phyloP scores from a whole-genome alignment of 192 early-diverging fungal genomes.

The Spizellomyces sp. region DNA sequence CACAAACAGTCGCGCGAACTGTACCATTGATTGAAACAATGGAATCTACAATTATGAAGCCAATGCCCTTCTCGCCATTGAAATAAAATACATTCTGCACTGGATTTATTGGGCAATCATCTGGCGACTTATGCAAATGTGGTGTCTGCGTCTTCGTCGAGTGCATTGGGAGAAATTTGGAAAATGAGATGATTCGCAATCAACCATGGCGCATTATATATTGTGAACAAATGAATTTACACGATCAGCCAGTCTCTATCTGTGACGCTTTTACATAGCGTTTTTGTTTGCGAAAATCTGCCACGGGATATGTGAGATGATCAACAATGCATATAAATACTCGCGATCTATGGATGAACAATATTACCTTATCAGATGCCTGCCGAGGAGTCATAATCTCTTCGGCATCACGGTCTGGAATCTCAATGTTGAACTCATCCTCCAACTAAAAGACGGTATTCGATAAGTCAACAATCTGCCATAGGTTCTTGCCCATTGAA shows the following conservation, averaged over 20 bases:
- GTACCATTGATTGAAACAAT: slow-evolving; percentile 80
- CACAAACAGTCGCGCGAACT: slow-evolving; percentile 88
- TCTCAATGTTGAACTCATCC: slow-evolving; percentile 98
- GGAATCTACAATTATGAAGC: slow-evolving; percentile 78
- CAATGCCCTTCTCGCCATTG: slow-evolving; percentile 76
- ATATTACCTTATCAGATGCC: slow-evolving; percentile 75
- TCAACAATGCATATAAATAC: neutral
- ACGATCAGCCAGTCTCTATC: neutral
- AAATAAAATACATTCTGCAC: slow-evolving; percentile 42
- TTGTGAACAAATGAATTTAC: no score
- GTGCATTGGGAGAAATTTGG: no score
- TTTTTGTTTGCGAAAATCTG: slow-evolving; percentile 43
- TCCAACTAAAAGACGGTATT: slow-evolving; percentile 60
- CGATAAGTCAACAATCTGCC: neutral
- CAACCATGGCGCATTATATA: no score
- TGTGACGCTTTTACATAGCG: slow-evolving; percentile 22
- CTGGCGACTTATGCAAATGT: no score
- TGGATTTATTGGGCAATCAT: neutral
- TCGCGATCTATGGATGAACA: neutral
- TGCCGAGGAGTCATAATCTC: slow-evolving; percentile 86
- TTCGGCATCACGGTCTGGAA: slow-evolving; percentile 96
- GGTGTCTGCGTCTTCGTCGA: no score
- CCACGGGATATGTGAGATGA: no score
- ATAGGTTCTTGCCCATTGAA: neutral
- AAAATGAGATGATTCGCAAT: no score